phyloP scores from a whole-genome alignment of 164 flowering plant species.

The Platanus orientalis region DNA sequence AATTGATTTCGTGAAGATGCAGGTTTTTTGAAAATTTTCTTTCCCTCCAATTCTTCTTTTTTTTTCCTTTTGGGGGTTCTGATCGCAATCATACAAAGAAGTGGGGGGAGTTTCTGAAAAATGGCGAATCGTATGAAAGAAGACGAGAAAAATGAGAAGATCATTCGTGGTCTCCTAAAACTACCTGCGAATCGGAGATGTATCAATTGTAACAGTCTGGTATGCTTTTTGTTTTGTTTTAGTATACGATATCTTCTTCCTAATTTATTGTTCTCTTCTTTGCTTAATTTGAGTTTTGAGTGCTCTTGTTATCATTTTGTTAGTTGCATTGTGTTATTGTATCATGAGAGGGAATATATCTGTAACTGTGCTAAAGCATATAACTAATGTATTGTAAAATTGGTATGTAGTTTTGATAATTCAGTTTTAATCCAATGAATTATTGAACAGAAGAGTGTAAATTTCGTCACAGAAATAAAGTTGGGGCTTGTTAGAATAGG shows the following conservation, averaged over 20 bases:
- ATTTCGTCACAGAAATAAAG: no score
- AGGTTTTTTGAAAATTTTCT: not conserved
- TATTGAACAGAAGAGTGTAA: not conserved
- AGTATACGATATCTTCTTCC: not conserved
- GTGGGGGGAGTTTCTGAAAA: not conserved
- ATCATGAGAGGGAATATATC: not conserved
- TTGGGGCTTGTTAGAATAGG: no score
- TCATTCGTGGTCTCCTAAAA: conserved; percentile 78
- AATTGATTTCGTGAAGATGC: not conserved
- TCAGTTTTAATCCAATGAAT: not conserved
- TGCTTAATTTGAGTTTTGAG: not conserved
- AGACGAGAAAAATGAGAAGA: conserved; percentile 86
- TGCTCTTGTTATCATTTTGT: not conserved
- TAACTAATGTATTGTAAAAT: not conserved
- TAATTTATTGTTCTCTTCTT: not conserved
- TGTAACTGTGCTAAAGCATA: no score
- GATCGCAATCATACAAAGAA: conserved; percentile 1
- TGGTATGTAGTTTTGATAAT: not conserved
- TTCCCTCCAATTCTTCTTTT: not conserved
- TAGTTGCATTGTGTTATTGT: not conserved
- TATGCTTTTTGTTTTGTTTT: conserved; percentile 20
- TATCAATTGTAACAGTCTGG: conserved; percentile 89
- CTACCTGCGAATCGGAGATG: conserved; percentile 77
- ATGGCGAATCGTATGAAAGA: conserved; percentile 88
- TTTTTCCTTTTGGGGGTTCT: not conserved